Base-by-base conservation (phyloP, 805 yeast genomes). In the Scheffersomyces lignosus region DNA sequence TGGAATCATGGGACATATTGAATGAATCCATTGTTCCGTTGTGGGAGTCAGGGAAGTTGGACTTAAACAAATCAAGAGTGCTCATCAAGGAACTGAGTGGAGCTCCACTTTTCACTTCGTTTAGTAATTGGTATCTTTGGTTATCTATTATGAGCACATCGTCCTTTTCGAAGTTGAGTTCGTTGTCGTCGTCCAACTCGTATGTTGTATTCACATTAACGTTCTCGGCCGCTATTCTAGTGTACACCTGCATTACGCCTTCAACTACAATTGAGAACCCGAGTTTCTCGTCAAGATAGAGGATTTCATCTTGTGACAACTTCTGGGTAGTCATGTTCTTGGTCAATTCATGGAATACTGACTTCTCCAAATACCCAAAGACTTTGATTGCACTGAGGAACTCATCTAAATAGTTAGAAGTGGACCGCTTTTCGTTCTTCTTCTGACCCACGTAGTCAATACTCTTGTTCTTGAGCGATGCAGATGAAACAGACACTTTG, bases 221-320 rank as follows among this genome's bases (percentile, higher is more conserved):
- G 16, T 14, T 28, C 31, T 13, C 31, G 12, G 13, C 18, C 29
- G 14, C 30, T 29, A 82, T 63, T 43, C 77, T 78, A 31, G 82
- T 80, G 54, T 76, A 88, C 0, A 93, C 85, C 52, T 87, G 89
- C 33, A 91, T 77, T 9, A 81, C 75, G 1, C 99, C 99, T 49
- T 90, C 97, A 1, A 90, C 95, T 15, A 91, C 96, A 29, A 93
- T 85, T 25, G 93, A 81, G 51, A 93, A 90, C 1, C 98, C 98
- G 5, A 83, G 66, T 4, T 80, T 75, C 34, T 83, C 87, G 43
- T 85, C 87, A 27, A 91, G 61, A 33, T 80, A 72, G 23, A 93
- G 63, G 7, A 84, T 73, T 55, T 91, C 98, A 25, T 87, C 91
- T 4, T 77, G 74, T 18, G 81, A 81, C 26, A 91, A 58, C 42